These are phyloP conservation scores for Lachancea cidri DNA, from an alignment of 805 yeast species.

Conservation along the genomic window DNA sequence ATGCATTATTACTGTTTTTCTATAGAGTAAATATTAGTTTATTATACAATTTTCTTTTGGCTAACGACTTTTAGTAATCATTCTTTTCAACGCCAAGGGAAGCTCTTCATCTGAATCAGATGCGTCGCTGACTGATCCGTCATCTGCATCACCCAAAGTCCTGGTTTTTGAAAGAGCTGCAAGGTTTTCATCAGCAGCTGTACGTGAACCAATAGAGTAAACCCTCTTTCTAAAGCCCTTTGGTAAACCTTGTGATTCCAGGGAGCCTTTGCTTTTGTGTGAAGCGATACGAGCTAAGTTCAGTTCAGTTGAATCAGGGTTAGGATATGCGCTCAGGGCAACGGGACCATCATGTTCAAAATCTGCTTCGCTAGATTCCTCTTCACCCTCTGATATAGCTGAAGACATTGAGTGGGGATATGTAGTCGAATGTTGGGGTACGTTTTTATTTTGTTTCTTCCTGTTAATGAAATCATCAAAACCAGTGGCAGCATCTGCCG, in stretches of 20 bases:
- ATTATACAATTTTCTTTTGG: neutral
- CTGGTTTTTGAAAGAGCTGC: constrained; percentile 13
- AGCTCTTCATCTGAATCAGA: constrained; percentile 29
- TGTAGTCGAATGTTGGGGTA: neutral
- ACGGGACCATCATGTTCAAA: constrained; percentile 12
- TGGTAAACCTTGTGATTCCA: constrained; percentile 18
- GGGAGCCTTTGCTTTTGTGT: constrained; percentile 14
- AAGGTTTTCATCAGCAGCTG: constrained; percentile 15
- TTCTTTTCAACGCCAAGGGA: constrained; percentile 36
- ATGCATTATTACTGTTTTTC: constrained; percentile 1
- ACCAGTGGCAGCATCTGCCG: constrained; percentile 37
- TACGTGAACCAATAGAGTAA: constrained; percentile 34
- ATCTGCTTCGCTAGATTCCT: neutral
- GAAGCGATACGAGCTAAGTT: constrained; percentile 30
- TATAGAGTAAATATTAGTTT: neutral
- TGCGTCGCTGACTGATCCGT: constrained; percentile 9
- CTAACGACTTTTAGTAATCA: constrained; percentile 3
- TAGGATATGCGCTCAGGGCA: constrained; percentile 8
- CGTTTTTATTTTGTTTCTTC: neutral
- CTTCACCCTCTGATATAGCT: constrained; percentile 13
- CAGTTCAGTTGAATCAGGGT: constrained; percentile 9
- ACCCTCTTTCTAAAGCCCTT: constrained; percentile 33
- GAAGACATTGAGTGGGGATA: constrained; percentile 7
- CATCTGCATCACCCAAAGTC: constrained; percentile 28
- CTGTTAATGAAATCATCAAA: constrained; percentile 28